Percentiles rank a stretch among this genome's conserved stretches.
phyloP scores from a whole-genome alignment of 2,329 filamentous ascomycete species.

The Clonostachys chloroleuca region DNA sequence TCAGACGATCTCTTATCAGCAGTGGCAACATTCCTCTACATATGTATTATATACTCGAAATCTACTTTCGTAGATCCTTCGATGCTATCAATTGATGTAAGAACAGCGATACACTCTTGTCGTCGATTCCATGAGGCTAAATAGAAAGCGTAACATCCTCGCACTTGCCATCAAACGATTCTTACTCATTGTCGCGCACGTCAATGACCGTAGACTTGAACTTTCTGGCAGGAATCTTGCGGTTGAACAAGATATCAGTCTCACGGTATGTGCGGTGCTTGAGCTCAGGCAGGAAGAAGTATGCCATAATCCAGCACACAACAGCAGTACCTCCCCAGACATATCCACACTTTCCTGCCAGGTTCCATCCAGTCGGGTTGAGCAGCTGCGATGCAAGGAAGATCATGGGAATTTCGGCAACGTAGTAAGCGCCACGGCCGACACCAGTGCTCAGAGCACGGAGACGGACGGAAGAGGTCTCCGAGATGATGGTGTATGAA shows the following conservation, averaged over 20 bases:
- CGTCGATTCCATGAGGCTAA: no score
- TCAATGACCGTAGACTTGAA: neutral
- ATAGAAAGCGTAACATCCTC: no score
- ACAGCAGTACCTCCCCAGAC: constrained; percentile 38
- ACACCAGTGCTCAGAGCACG: constrained; percentile 12
- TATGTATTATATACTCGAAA: no score
- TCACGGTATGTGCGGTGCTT: constrained; percentile 27
- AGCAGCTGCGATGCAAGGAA: constrained; percentile 30
- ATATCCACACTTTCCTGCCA: constrained; percentile 39
- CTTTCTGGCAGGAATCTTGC: no score
- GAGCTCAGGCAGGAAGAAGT: constrained; percentile 36
- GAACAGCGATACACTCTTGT: no score
- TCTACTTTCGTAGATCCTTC: no score
- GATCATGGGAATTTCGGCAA: constrained; percentile 34
- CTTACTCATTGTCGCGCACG: no score
- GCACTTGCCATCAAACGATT: no score
- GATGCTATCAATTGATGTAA: no score
- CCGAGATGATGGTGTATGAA: constrained; percentile 36
- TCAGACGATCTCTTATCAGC: no score
- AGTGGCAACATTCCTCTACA: no score
- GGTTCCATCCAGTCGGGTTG: constrained; percentile 30
- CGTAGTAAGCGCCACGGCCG: constrained; percentile 31
- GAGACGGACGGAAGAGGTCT: constrained; percentile 38
- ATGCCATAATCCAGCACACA: constrained; percentile 32
- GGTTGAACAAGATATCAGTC: no score